These are phyloP conservation scores for Cinnamomum chago DNA, from an alignment of 164 flowering plant species.

Conservation along the genomic window DNA sequence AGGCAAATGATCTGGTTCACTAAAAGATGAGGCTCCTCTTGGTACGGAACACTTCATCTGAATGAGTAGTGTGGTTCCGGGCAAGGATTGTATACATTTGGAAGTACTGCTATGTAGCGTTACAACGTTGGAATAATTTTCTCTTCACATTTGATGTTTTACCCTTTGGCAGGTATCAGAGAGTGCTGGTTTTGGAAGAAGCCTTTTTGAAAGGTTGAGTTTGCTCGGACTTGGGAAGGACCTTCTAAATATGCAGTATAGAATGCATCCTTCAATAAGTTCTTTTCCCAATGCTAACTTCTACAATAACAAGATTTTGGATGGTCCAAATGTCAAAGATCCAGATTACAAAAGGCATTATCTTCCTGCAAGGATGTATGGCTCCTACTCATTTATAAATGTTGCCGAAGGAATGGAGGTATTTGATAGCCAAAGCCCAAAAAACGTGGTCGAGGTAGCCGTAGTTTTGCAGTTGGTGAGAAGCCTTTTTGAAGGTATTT, in stretches of 20 bases:
- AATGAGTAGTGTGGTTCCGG: neutral
- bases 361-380: conserved; percentile 39
- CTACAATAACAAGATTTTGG: conserved; percentile 25
- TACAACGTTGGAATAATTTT: neutral
- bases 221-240: conserved; percentile 28
- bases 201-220: conserved; percentile 45
- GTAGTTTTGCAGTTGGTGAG: conserved; percentile 29
- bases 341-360: conserved; percentile 19
- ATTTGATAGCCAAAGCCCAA: conserved; percentile 17
- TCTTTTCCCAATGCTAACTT: conserved; percentile 41
- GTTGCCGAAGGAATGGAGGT: conserved; percentile 29
- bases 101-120: neutral
- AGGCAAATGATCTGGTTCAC: neutral
- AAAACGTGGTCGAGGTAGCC: conserved; percentile 39
- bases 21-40: neutral
- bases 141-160: neutral
- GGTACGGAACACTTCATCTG: neutral
- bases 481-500: conserved; percentile 35
- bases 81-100: neutral
- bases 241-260: conserved; percentile 42
- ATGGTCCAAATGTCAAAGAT: conserved; percentile 31
- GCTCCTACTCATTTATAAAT: conserved; percentile 45
- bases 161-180: conserved; percentile 20
- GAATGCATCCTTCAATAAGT: conserved; percentile 64
- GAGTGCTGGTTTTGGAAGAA: conserved; percentile 48